Evolutionary conservation across 306 rosid species (phyloP).

Genomic region (Sicyos edulis): DNA sequence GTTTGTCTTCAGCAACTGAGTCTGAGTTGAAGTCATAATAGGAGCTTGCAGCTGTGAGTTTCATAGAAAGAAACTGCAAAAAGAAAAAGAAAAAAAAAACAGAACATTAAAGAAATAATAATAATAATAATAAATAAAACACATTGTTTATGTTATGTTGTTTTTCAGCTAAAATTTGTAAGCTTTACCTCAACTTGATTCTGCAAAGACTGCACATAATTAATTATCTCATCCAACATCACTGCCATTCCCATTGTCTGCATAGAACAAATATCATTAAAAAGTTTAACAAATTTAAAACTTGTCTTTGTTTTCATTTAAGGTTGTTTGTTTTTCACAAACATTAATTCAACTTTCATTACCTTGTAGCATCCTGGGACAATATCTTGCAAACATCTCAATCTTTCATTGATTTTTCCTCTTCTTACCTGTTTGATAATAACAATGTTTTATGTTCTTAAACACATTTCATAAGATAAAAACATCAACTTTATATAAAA

Average conservation of each 20-base stretch:
- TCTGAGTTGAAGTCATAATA: constrained; percentile 82
- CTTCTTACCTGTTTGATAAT: constrained; percentile 69
- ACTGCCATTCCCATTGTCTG: constrained; percentile 99
- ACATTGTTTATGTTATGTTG: neutral
- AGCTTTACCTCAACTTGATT: constrained; percentile 83
- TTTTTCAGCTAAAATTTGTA: neutral
- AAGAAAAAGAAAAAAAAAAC: neutral
- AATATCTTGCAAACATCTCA: constrained; percentile 75
- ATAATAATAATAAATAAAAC: neutral
- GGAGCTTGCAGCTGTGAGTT: constrained; percentile 79
- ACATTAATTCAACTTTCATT: constrained; percentile 14
- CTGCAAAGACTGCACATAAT: constrained; percentile 94
- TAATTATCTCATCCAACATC: constrained; percentile 94
- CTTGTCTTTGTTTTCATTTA: neutral
- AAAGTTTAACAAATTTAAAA: neutral
- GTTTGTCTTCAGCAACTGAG: constrained; percentile 55
- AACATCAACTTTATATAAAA: neutral
- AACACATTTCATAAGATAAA: neutral
- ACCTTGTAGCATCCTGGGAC: constrained; percentile 98
- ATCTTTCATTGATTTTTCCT: constrained; percentile 84
- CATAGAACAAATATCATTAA: neutral
- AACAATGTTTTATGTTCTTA: neutral
- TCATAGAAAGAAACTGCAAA: constrained; percentile 89
- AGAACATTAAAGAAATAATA: neutral
- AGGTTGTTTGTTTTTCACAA: neutral